Percentiles rank a stretch among this genome's conserved stretches.
phyloP scores from a whole-genome alignment of 2,329 filamentous ascomycete species.

The Onygena corvina region DNA sequence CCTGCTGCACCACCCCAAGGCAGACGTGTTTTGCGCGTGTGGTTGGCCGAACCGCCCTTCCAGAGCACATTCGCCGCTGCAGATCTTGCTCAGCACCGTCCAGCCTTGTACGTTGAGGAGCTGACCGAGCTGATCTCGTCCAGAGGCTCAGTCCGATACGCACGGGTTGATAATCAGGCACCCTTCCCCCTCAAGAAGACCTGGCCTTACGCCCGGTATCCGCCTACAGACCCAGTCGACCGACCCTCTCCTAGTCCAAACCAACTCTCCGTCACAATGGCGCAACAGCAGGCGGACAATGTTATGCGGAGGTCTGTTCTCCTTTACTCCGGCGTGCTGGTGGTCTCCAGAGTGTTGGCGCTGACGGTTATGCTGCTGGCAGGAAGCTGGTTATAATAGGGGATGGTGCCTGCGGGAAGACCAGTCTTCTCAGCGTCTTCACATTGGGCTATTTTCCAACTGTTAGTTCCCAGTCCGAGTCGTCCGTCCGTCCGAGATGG shows the following conservation, averaged over 20 bases:
- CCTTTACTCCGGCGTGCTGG: too few relatives aligned
- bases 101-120: conserved; percentile 1
- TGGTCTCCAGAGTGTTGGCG: too few relatives aligned
- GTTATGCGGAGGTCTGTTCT: conserved; percentile 28
- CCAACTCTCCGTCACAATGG: conserved; percentile 23
- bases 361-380: conserved; percentile 13
- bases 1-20: not conserved
- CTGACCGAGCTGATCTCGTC: not conserved
- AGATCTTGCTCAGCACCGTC: conserved; percentile 1
- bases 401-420: conserved; percentile 96
- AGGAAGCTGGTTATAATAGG: conserved; percentile 97
- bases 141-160: conserved; percentile 1
- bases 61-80: not conserved
- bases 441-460: conserved; percentile 96
- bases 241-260: conserved; percentile 7
- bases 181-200: not conserved
- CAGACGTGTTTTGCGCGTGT: not conserved
- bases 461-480: conserved; percentile 45
- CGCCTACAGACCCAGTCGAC: not conserved
- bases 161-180: too few relatives aligned
- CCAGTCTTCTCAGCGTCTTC: conserved; percentile 91
- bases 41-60: not conserved
- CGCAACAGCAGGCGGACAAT: conserved; percentile 32
- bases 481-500: not conserved
- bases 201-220: not conserved